Percentiles rank a stretch among this genome's conserved stretches.
Evolutionary conservation across 83 land plant species (phyloP).

Genomic region (Picea abies): DNA sequence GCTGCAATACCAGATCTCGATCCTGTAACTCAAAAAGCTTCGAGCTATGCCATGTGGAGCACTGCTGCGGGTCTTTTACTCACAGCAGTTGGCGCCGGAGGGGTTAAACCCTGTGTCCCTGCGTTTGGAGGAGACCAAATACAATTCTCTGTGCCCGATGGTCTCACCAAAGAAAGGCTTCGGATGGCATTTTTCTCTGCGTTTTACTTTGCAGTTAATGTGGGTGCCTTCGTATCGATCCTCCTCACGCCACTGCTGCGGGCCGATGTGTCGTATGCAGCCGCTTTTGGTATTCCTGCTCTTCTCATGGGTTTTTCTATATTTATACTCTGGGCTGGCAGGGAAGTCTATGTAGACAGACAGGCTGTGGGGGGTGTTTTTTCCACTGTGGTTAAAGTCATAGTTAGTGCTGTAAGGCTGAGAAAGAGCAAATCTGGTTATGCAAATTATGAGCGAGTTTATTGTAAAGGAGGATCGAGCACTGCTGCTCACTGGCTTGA

Average conservation of each 20-base stretch:
- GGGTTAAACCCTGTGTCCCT: slow-evolving; percentile 17
- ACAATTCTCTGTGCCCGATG: slow-evolving; percentile 29
- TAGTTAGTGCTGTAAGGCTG: slow-evolving; percentile 26
- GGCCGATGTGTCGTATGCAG: slow-evolving; percentile 27
- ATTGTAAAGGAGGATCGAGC: background rate
- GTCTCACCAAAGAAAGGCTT: slow-evolving; percentile 28
- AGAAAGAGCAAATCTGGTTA: background rate
- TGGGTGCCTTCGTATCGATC: slow-evolving; percentile 36
- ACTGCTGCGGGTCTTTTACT: slow-evolving; percentile 21
- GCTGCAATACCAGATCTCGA: too few relatives aligned
- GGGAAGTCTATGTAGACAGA: slow-evolving; percentile 22
- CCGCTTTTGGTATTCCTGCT: slow-evolving; percentile 45
- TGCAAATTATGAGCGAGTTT: background rate
- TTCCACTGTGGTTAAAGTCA: slow-evolving; percentile 23
- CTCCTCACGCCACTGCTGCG: slow-evolving; percentile 31
- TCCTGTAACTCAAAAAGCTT: background rate
- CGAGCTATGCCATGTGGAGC: slow-evolving; percentile 23
- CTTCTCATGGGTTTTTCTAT: slow-evolving; percentile 34
- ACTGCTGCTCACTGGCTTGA: background rate
- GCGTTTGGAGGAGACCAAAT: slow-evolving; percentile 51
- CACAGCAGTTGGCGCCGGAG: slow-evolving; percentile 30
- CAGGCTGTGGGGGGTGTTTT: slow-evolving; percentile 31
- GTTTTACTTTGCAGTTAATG: slow-evolving; percentile 42
- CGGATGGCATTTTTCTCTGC: slow-evolving; percentile 34
- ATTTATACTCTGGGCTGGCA: slow-evolving; percentile 34